A percentile compares a stretch with the other conserved stretches of the same genome.
Evolutionary conservation across 768 basidiomycete genomes (phyloP).

Genomic region (Boletus reticuloceps): DNA sequence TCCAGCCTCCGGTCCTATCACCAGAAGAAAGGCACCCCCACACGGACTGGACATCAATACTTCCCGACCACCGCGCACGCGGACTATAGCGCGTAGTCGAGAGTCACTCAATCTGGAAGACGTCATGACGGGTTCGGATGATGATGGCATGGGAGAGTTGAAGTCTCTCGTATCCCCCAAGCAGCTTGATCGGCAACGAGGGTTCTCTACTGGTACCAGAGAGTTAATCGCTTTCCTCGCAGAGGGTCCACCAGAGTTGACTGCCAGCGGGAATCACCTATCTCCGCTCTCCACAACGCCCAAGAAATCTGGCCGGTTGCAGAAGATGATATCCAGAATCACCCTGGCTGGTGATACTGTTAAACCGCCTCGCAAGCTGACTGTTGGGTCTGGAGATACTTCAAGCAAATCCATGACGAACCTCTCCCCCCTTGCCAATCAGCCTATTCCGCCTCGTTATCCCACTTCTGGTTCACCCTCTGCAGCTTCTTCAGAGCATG

Average conservation of each 20-base stretch:
- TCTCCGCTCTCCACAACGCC: constrained; percentile 31
- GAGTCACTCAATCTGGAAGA: constrained; percentile 78
- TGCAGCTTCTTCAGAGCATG: constrained; percentile 38
- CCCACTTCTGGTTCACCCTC: constrained; percentile 45
- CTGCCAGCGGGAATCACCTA: constrained; percentile 41
- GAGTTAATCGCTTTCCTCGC: constrained; percentile 59
- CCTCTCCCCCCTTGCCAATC: constrained; percentile 52
- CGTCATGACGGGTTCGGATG: constrained; percentile 67
- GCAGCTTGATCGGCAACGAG: constrained; percentile 32
- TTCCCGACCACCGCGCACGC: constrained; percentile 33
- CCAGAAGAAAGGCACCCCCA: constrained; percentile 24
- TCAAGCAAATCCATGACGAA: constrained; percentile 37
- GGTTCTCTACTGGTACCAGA: constrained; percentile 43
- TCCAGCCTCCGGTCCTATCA: constrained; percentile 19
- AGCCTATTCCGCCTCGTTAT: constrained; percentile 60
- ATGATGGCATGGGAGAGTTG: constrained; percentile 41
- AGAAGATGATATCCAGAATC: constrained; percentile 81
- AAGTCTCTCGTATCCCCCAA: constrained; percentile 39
- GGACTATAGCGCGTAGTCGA: constrained; percentile 51
- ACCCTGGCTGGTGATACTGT: constrained; percentile 43
- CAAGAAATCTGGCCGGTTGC: constrained; percentile 60
- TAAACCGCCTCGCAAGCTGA: constrained; percentile 34
- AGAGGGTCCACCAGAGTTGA: constrained; percentile 50
- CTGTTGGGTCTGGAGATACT: constrained; percentile 18
- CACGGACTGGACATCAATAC: constrained; percentile 29